Base-by-base conservation (phyloP, 1,284 basidiomycete species). In the Leccinum subrobustum region DNA sequence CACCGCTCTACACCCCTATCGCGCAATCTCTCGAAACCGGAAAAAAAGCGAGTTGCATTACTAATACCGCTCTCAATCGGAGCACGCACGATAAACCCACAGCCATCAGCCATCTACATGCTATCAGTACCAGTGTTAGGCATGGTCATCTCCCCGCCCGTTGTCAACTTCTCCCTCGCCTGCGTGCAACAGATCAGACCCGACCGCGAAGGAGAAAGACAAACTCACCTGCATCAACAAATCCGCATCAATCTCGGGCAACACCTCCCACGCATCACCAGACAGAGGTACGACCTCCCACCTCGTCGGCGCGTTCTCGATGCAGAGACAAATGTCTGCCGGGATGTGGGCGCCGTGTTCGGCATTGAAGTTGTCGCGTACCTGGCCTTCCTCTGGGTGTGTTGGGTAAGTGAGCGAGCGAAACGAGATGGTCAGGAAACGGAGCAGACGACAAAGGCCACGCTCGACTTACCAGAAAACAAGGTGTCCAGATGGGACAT, bases 331-430 rank as follows among this genome's bases (percentile, higher is more conserved):
- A 44, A 93, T 79, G 67, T 93, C 91, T 63, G 85, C 81, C 1
- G 91, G 91, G 2, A 93, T 79, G 68, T 88, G 83, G 16, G 79
- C 79, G 0, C 89, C 89, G 59, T 92, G 84, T 57, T 86, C 83
- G 2, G 77, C 77, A 64, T 89, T 89, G 73, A 93, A 93, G n/a
- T 80, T 79, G 54, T 82, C 80, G 50, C 91, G 81, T 9, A 83
- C 70, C 59, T 78, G 77, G 20, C 80, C 80, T 70, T 93, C 91
- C 76, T 91, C 91, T 93, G 70, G 18, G 16, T 2, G 27, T 9
- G 47, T 48, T 48, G 20, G 12, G 44, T 12, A 47, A 12, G 18
- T 20, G 18, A 2, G 55, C 18, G n/a, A 25, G 12, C 20, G 25
- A n/a, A 4, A 27, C 55, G n/a, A 8, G 55, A 63, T 33, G 16